Percentiles rank a stretch among this genome's conserved stretches.
These are phyloP conservation scores for Aspergillus oerlinghausenensis DNA, from an alignment of 2,329 filamentous ascomycete species.

Conservation along the genomic window DNA sequence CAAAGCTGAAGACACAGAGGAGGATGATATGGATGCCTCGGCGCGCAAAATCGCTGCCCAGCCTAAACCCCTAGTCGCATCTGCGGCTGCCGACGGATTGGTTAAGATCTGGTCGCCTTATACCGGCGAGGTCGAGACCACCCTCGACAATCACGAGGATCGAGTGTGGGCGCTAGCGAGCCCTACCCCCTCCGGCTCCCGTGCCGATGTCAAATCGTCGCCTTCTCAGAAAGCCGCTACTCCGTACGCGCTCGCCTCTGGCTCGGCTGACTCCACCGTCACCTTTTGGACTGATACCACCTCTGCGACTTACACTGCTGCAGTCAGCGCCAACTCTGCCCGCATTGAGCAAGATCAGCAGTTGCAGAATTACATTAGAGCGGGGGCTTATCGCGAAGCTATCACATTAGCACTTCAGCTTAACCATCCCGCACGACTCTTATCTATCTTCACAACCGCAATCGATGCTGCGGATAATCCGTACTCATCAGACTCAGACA, in stretches of 20 bases:
- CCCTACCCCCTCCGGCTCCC: conserved; percentile 43
- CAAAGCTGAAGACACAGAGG: conserved; percentile 30
- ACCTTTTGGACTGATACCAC: conserved; percentile 97
- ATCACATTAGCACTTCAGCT: conserved; percentile 88
- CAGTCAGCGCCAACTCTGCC: conserved; percentile 68
- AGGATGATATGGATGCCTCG: conserved; percentile 26
- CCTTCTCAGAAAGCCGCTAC: conserved; percentile 29
- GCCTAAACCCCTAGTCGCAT: conserved; percentile 55
- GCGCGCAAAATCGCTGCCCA: conserved; percentile 28
- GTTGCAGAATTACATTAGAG: conserved; percentile 85
- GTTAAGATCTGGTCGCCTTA: conserved; percentile 95
- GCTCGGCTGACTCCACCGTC: conserved; percentile 85
- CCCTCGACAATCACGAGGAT: conserved; percentile 94
- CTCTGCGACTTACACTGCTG: conserved; percentile 68
- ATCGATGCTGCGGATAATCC: conserved; percentile 66
- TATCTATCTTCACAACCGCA: conserved; percentile 78
- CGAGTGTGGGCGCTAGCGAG: conserved; percentile 87
- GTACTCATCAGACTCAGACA: conserved; percentile 29
- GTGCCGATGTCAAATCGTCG: conserved; percentile 25
- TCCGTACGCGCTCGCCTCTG: conserved; percentile 75
- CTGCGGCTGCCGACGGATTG: conserved; percentile 86
- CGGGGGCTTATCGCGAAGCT: conserved; percentile 84
- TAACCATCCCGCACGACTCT: conserved; percentile 84
- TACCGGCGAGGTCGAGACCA: conserved; percentile 78
- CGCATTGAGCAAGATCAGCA: conserved; percentile 92